Percentiles rank a stretch among this genome's conserved stretches.
phyloP scores from a whole-genome alignment of 2,329 filamentous ascomycete species.

The Dactylellina haptotyla region DNA sequence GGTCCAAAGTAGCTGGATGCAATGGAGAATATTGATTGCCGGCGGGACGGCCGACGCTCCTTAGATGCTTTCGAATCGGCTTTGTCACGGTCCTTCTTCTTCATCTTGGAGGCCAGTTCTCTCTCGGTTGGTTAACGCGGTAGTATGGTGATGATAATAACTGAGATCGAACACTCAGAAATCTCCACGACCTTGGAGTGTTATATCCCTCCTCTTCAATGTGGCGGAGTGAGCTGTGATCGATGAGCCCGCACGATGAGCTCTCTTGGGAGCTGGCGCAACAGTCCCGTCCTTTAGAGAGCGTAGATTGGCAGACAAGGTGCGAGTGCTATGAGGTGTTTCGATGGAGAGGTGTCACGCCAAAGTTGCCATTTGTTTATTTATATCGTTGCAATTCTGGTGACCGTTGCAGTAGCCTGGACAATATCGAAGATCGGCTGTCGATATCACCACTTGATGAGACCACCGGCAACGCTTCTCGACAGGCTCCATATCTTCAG shows the following conservation, averaged over 20 bases:
- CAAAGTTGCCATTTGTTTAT: not conserved
- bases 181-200: no score
- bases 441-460: not conserved
- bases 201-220: no score
- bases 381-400: not conserved
- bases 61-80: not conserved
- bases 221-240: no score
- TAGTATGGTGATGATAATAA: no score
- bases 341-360: no score
- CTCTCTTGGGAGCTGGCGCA: no score
- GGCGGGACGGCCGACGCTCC: constrained; percentile 17
- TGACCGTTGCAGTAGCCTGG: not conserved
- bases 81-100: not conserved
- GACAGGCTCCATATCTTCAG: no score
- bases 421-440: not conserved
- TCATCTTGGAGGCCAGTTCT: constrained; percentile 20
- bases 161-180: no score
- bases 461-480: no score
- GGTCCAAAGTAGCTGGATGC: constrained; percentile 36
- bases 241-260: no score
- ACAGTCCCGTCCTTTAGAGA: no score
- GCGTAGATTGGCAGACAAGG: not conserved
- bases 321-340: not conserved
- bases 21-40: constrained; percentile 36
- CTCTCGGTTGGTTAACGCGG: not conserved